Evolutionary conservation across 768 basidiomycete species (phyloP), one percentile per base, ranked within the genome.

Genomic region (Pulveroboletus sp.): DNA sequence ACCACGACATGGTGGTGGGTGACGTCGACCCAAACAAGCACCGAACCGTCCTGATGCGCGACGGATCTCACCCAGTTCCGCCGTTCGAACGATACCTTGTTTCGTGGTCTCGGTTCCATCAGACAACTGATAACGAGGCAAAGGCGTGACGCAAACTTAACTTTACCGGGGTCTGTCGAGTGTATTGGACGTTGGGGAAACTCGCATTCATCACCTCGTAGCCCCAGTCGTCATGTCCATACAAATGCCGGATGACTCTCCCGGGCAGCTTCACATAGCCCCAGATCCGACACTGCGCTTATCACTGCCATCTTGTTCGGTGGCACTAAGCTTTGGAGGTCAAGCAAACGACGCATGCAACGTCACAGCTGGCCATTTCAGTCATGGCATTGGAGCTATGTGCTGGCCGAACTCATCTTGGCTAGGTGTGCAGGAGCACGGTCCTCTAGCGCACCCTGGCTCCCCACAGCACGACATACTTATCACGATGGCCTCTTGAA

Each of bases 91-190:
- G 12, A 15, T 15, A 21, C 6, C n/a, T 46, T 45, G 30, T 36
- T 46, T 39, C 36, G 41, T 54, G 41, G 35, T 36, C 43, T 59
- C 57, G 46, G 49, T 54, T 60, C 57, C 43, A 21, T 21, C 21
- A 38, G 49, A 42, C 57, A 57, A 40, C 50, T 51, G 53, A 58
- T 48, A 65, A 65, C 55, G 62, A 53, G 61, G 64, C 46, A 40
- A 43, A 46, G 42, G 54, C 50, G 27, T 62, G 64, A 47, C 21
- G 17, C 32, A 31, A 63, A 63, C 63, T 37, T 51, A 53, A 62
- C 57, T 37, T 55, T 59, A 37, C 32, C 14, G 28, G 8, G 38
- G 26, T 43, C 35, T 21, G 28, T 39, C 12, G 35, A 28, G 24
- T n/a, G 21, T n/a, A 36, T 21, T 24, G 18, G 33, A 40, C 38